Evolutionary conservation across 1,284 basidiomycete genomes (phyloP).

Genomic region (Tilletia setariae): DNA sequence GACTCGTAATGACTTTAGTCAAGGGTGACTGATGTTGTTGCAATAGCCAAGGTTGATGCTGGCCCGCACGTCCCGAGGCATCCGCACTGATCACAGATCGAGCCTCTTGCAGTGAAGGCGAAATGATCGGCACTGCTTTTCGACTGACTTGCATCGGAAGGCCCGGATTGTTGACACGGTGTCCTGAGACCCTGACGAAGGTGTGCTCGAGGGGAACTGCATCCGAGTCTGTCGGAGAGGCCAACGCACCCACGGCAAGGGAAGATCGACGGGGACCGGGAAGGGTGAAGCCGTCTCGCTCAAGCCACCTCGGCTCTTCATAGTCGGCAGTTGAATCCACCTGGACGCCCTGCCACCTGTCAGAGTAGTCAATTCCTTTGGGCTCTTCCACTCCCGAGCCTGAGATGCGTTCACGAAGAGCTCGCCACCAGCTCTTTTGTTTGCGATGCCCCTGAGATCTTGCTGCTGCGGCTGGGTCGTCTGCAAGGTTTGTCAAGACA

Average conservation of each 20-base stretch:
- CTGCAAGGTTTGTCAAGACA: not conserved
- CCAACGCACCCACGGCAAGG: not conserved
- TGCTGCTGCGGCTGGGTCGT: not conserved
- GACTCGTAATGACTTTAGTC: not conserved
- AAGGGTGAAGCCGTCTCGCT: not conserved
- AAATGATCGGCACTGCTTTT: not conserved
- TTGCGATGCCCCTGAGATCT: not conserved
- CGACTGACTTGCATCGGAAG: not conserved
- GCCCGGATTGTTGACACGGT: not conserved
- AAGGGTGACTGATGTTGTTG: not conserved
- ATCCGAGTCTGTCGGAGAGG: not conserved
- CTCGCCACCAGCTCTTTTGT: constrained; percentile 20
- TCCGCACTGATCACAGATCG: no score
- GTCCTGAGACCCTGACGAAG: not conserved
- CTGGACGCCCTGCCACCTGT: not conserved
- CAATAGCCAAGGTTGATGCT: not conserved
- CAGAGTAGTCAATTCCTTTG: not conserved
- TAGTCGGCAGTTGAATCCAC: no score
- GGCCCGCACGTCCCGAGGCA: not conserved
- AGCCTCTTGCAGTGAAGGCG: not conserved
- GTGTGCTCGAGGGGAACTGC: not conserved
- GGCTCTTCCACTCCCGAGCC: constrained; percentile 18
- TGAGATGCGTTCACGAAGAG: constrained; percentile 16
- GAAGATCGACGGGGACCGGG: not conserved
- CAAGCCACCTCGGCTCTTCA: not conserved